phyloP scores from a whole-genome alignment of 805 yeast species.

The Lachancea lanzarotensis region DNA sequence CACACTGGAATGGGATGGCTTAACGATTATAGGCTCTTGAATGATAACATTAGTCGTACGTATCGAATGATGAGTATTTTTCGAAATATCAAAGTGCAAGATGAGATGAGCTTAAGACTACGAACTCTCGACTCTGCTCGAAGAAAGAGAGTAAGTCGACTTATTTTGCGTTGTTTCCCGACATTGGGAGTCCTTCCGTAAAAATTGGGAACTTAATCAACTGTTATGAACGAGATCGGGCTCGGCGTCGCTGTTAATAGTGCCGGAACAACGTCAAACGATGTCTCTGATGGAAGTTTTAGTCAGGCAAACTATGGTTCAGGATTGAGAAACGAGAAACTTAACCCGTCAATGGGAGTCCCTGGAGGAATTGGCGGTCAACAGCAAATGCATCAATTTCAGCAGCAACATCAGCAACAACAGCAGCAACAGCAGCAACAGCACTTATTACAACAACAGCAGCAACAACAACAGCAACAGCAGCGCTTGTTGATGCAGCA shows the following conservation, averaged over 20 bases:
- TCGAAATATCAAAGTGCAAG: no score
- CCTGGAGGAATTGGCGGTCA: slow-evolving; percentile 10
- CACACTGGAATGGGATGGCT: background rate
- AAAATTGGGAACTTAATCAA: no score
- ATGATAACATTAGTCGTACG: background rate
- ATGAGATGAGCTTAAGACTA: no score
- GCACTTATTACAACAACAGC: slow-evolving; percentile 24
- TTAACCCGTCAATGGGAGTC: slow-evolving; percentile 16
- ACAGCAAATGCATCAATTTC: slow-evolving; percentile 5
- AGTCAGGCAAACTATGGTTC: background rate
- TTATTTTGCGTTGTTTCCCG: no score
- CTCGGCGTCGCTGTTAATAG: background rate
- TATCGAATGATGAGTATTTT: no score
- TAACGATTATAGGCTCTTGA: background rate
- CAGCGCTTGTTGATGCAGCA: slow-evolving; percentile 23
- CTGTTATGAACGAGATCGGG: background rate
- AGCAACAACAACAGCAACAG: slow-evolving; percentile 9
- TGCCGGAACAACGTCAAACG: background rate
- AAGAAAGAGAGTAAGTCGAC: no score
- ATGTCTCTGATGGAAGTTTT: background rate
- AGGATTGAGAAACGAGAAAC: slow-evolving; percentile 18
- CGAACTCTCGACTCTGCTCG: no score
- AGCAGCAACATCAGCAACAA: slow-evolving; percentile 8
- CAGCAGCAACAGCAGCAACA: slow-evolving; percentile 26
- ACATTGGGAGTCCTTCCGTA: no score